Evolutionary conservation across 1,284 basidiomycete genomes (phyloP).

Genomic region (Kalmanozyma brasiliensis): DNA sequence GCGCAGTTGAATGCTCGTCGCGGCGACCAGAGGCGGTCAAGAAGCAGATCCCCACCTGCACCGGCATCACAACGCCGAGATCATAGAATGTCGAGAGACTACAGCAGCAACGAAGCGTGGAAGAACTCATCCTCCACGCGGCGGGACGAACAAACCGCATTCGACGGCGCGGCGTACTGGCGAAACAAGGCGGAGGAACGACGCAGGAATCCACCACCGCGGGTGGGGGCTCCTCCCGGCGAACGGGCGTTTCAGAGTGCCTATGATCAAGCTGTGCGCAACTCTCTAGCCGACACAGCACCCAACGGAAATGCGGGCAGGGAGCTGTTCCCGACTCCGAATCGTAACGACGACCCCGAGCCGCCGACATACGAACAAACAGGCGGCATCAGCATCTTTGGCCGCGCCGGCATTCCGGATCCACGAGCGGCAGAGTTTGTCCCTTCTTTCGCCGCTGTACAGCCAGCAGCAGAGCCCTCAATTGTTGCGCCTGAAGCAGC

Average conservation of each 20-base stretch:
- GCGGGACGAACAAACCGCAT: conserved; percentile 3
- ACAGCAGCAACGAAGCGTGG: conserved; percentile 15
- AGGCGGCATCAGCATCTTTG: conserved; percentile 55
- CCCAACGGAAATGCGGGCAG: conserved; percentile 4
- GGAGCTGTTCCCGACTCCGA: conserved; percentile 15
- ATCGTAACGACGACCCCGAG: neutral
- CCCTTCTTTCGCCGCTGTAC: conserved; percentile 18
- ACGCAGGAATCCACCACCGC: conserved; percentile 22
- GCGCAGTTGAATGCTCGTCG: neutral
- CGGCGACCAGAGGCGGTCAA: conserved; percentile 4
- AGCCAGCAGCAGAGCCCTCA: neutral
- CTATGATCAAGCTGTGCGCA: conserved; percentile 11
- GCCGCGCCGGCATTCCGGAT: conserved; percentile 59
- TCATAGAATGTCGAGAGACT: conserved; percentile 3
- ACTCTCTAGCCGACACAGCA: neutral
- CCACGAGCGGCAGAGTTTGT: conserved; percentile 60
- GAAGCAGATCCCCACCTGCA: conserved; percentile 27
- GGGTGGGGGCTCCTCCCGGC: conserved; percentile 12
- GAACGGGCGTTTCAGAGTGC: conserved; percentile 25
- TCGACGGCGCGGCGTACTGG: conserved; percentile 33
- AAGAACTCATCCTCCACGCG: conserved; percentile 3
- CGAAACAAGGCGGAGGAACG: conserved; percentile 26
- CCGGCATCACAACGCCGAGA: neutral
- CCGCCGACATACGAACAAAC: conserved; percentile 10
- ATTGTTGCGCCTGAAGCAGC: neutral